phyloP scores from a whole-genome alignment of 257 asterid species.

The Solanum commersonii region DNA sequence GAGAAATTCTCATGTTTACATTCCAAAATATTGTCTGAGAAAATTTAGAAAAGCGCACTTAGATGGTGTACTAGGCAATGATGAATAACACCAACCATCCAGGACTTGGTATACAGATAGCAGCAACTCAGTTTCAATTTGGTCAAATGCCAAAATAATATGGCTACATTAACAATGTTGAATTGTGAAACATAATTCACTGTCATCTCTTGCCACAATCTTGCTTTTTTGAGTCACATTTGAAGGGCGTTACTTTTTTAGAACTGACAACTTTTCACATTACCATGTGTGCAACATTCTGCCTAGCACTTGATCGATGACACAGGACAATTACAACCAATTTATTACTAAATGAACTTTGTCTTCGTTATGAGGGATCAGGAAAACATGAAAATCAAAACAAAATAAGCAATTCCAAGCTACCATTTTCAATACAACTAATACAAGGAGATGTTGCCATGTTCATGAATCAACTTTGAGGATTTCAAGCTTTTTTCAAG shows the following conservation, averaged over 20 bases:
- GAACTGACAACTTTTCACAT: not conserved
- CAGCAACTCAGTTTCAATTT: not conserved
- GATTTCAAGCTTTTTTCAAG: constrained; percentile 32
- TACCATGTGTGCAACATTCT: not conserved
- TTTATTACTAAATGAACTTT: too few relatives aligned
- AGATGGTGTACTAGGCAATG: not conserved
- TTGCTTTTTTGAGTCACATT: not conserved
- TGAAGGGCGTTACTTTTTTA: too few relatives aligned
- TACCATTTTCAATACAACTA: not conserved
- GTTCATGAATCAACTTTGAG: not conserved
- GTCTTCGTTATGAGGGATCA: not conserved
- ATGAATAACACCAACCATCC: not conserved
- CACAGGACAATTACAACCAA: too few relatives aligned
- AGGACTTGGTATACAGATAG: not conserved
- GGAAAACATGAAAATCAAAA: not conserved
- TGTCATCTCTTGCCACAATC: not conserved
- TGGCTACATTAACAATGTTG: not conserved
- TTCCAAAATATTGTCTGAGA: not conserved
- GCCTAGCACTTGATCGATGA: too few relatives aligned
- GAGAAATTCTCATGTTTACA: not conserved
- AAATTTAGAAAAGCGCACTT: not conserved
- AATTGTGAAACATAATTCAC: not conserved
- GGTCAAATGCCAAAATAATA: not conserved
- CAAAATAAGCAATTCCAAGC: not conserved
- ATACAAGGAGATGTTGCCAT: not conserved